Evolutionary conservation across 2,329 filamentous ascomycete genomes (phyloP), one percentile per base, ranked within the genome.

Genomic region (Microcera coccophila): DNA sequence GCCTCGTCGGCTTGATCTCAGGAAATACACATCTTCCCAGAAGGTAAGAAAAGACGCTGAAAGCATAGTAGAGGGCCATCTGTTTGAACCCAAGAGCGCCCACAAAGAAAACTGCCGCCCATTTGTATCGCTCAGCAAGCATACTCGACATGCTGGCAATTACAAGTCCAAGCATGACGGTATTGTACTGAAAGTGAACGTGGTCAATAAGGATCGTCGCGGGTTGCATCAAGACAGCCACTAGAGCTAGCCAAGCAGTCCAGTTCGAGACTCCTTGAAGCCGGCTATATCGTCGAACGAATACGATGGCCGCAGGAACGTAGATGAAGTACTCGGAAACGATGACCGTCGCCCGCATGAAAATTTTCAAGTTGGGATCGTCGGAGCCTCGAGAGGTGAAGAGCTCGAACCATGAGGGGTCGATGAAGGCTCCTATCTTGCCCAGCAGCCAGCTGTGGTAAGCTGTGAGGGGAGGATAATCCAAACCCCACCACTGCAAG

Each of bases 361-460:
- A 98, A 5, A 96, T 80, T 68, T 97, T 97, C 50, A 98, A 73
- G 2, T 74, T 75, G 3, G 82, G 77, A 50, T 91, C 84, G 52
- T 96, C 87, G 26, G 83, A 75, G 37, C 89, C 90, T 42, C 91
- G 85, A 12, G 91, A 97, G 4, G 78, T 76, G 62, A 87, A 80
- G 12, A 98, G 79, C 10, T 82, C 83, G 63, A 97, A 98, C 93
- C 93, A 98, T 8, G 79, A 68, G 1, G 87, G 82, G 51, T 95
- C 75, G 63, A 97, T 85, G 28, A 83, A 64, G 39, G 81, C 76
- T 38, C 93, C 93, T 73, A 96, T 79, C 67, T 85, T 86, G 50
- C 93, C 93, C 48, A 94, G 71, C n/a, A 93, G 62, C 91, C 90
- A 97, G 72, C 90, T 96, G 67, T 98, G 93, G 69, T 98, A 98